A percentile compares a stretch with the other conserved stretches of the same genome.
phyloP scores from a whole-genome alignment of 2,329 filamentous ascomycete species.

The Penicillium sp. region DNA sequence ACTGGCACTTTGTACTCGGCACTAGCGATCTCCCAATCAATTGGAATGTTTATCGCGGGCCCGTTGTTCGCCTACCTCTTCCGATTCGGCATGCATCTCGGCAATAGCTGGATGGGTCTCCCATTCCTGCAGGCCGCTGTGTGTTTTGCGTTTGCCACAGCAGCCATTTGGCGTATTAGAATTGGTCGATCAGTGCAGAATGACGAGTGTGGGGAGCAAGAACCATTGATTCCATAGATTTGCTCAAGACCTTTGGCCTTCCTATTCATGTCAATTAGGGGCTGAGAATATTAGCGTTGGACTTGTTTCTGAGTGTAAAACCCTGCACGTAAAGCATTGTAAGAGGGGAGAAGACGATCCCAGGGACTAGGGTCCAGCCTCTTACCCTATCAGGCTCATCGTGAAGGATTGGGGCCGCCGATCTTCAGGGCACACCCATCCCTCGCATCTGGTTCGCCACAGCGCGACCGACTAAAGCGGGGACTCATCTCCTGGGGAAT shows the following conservation, averaged over 20 bases:
- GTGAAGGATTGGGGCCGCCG: conserved; percentile 5
- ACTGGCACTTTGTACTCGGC: conserved; percentile 31
- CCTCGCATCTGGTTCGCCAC: conserved; percentile 11
- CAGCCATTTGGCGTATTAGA: conserved; percentile 15
- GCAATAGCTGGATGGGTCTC: conserved; percentile 28
- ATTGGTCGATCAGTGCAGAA: not conserved
- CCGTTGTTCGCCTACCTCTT: conserved; percentile 31
- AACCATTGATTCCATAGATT: conserved; percentile 7
- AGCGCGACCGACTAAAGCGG: conserved; percentile 11
- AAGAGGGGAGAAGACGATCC: not conserved
- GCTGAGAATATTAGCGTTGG: not conserved
- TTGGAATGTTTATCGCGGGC: conserved; percentile 25
- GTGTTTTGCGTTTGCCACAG: conserved; percentile 15
- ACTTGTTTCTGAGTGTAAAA: not conserved
- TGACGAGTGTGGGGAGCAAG: conserved; percentile 6
- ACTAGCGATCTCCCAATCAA: conserved; percentile 22
- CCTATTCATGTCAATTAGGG: not conserved
- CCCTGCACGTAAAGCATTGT: not conserved
- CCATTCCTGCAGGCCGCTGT: conserved; percentile 27
- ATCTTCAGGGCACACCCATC: not conserved
- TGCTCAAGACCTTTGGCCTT: not conserved
- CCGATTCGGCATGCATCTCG: conserved; percentile 25
- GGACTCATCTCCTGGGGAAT: conserved; percentile 14
- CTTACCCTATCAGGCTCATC: conserved; percentile 1
- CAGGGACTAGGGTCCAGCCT: not conserved